phyloP scores from a whole-genome alignment of 768 basidiomycete genomes.

The Pisolithus albus region DNA sequence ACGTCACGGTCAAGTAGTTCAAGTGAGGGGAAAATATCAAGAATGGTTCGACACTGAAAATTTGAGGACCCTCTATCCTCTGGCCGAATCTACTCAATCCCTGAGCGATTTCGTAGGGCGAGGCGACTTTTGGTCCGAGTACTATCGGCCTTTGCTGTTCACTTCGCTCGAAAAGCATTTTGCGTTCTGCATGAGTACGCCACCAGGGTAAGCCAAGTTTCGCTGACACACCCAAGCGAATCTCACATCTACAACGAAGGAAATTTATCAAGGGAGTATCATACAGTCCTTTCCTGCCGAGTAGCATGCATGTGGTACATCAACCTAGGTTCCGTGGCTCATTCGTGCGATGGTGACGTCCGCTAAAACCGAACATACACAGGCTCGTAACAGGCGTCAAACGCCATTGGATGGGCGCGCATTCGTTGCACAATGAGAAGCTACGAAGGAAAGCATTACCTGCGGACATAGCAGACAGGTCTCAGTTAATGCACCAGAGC shows the following conservation, averaged over 20 bases:
- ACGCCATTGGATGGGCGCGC: conserved; percentile 60
- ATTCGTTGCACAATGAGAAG: conserved; percentile 38
- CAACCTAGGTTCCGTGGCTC: conserved; percentile 30
- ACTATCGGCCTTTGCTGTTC: conserved; percentile 79
- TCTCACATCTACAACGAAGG: conserved; percentile 28
- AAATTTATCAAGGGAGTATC: conserved; percentile 64
- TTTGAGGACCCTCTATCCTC: conserved; percentile 58
- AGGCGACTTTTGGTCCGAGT: conserved; percentile 83
- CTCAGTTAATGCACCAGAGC: conserved; percentile 22
- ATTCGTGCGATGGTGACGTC: conserved; percentile 6
- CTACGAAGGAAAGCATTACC: conserved; percentile 31
- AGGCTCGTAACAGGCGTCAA: conserved; percentile 77
- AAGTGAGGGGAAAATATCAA: conserved; percentile 65
- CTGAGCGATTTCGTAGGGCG: conserved; percentile 55
- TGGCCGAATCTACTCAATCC: conserved; percentile 57
- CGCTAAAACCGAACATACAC: background rate
- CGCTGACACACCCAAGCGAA: background rate
- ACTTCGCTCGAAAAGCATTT: conserved; percentile 85
- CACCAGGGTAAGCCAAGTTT: conserved; percentile 58
- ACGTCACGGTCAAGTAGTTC: conserved; percentile 43
- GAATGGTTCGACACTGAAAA: conserved; percentile 78
- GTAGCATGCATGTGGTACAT: conserved; percentile 34
- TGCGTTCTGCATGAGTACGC: conserved; percentile 88
- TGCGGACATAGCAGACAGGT: conserved; percentile 21
- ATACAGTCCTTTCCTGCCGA: conserved; percentile 70